Evolutionary conservation across 75 land plant species (phyloP), one percentile per base, ranked within the genome.

Genomic region (Isoetes taiwanensis): DNA sequence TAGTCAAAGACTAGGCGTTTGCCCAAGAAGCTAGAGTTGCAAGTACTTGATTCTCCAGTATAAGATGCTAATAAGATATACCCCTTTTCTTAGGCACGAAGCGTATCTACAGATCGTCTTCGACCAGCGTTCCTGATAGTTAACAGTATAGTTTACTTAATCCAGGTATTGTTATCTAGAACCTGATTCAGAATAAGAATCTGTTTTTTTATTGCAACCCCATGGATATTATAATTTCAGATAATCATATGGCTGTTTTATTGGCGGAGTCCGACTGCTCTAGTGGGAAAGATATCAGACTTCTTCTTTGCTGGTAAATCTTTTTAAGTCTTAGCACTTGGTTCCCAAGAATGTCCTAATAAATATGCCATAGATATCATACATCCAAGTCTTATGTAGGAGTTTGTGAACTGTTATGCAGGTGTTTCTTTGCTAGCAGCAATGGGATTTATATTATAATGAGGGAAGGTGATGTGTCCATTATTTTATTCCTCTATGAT

Each of bases 401-500:
- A n/a, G n/a, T n/a, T n/a, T n/a, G n/a, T n/a, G n/a, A n/a, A n/a
- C n/a, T n/a, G n/a, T n/a, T n/a, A n/a, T 62, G 17, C 82, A 80
- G 87, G 63, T 43, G 75, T 84, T 28, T 87, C 94, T 20, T 69
- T 84, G 32, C 43, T 75, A 26, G 94, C 94, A 31, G 94, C 94
- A 28, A n/a, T 87, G 25, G 88, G 89, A 0, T 87, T 87, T 54
- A 34, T 84, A 69, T 54, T 87, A 0, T 84, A 84, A 66, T 87
- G 94, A 39, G 94, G 94, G 72, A 87, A 84, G 94, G 80, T 32
- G 69, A 40, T 41, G 57, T n/a, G n/a, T n/a, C n/a, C 8, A 9
- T 10, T 37, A 14, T 14, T 37, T 14, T 37, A 14, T 14, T n/a
- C n/a, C n/a, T n/a, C n/a, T n/a, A n/a, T n/a, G n/a, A n/a, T n/a